Percentiles rank a stretch among this genome's conserved stretches.
phyloP scores from a whole-genome alignment of 2,329 filamentous ascomycete genomes.

The Leptodontidium sp. region DNA sequence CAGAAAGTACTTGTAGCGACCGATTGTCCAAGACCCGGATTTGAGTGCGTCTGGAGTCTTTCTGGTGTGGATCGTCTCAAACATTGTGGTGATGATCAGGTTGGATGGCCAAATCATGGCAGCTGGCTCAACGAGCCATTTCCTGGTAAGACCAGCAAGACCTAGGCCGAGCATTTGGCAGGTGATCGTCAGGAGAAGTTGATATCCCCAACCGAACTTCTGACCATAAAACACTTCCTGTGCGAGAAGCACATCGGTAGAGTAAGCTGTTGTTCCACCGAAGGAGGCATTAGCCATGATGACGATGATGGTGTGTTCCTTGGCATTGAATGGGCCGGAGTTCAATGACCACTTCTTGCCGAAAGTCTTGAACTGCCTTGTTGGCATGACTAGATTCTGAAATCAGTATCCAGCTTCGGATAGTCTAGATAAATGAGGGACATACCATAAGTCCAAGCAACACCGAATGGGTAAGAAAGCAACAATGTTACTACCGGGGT shows the following conservation, averaged over 20 bases:
- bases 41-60: slow-evolving; percentile 57
- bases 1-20: slow-evolving; percentile 55
- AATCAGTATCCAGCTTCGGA: background rate
- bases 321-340: slow-evolving; percentile 74
- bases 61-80: slow-evolving; percentile 67
- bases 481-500: slow-evolving; percentile 20
- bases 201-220: slow-evolving; percentile 69
- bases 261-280: slow-evolving; percentile 25
- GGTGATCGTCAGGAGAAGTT: slow-evolving; percentile 66
- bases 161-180: slow-evolving; percentile 71
- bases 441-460: slow-evolving; percentile 47
- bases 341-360: slow-evolving; percentile 67
- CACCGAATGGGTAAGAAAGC: slow-evolving; percentile 46
- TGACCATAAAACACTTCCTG: slow-evolving; percentile 77
- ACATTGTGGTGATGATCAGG: slow-evolving; percentile 62
- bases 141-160: slow-evolving; percentile 64
- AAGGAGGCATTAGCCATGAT: slow-evolving; percentile 60
- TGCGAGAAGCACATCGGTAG: slow-evolving; percentile 78
- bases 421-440: background rate
- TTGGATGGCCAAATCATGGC: slow-evolving; percentile 73
- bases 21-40: slow-evolving; percentile 56
- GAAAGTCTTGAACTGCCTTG: slow-evolving; percentile 52
- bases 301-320: slow-evolving; percentile 73
- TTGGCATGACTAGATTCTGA: slow-evolving; percentile 49
- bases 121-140: slow-evolving; percentile 68